Conservation (phyloP, 2,329 filamentous ascomycete species). For the Sarocladiaceae sp. region DNA sequence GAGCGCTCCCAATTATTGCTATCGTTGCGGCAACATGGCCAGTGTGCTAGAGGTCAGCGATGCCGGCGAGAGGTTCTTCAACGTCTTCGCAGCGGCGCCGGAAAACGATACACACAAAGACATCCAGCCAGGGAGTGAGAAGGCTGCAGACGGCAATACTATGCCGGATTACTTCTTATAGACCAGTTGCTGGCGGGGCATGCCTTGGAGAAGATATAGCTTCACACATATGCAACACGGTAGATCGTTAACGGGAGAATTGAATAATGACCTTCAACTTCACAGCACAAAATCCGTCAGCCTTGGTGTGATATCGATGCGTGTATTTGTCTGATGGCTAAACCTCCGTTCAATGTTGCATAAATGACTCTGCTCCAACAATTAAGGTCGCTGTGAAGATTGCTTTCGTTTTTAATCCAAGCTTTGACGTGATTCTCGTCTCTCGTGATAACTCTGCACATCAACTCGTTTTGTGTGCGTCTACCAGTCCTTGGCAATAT, state of each 20-base stretch:
- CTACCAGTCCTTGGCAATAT: conserved; percentile 96
- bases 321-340: neutral
- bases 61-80: conserved; percentile 89
- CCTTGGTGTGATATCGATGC: neutral
- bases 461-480: conserved; percentile 11
- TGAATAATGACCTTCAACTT: conserved; percentile 1
- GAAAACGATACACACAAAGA: conserved; percentile 93
- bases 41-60: conserved; percentile 96
- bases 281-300: too few species aligned
- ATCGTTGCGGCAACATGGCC: conserved; percentile 93
- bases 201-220: neutral
- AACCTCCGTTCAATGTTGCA: neutral
- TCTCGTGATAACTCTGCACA: conserved; percentile 15
- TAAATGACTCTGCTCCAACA: neutral
- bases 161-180: conserved; percentile 72
- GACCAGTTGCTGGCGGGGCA: neutral
- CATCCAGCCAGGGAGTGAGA: conserved; percentile 71
- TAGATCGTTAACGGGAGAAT: neutral
- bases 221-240: too few species aligned
- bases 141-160: conserved; percentile 57
- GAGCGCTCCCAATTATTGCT: conserved; percentile 96
- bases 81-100: conserved; percentile 94
- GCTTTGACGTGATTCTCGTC: conserved; percentile 15
- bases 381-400: neutral
- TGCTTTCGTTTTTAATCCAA: neutral